Evolutionary conservation across 768 basidiomycete species (phyloP), one percentile per base, ranked within the genome.

Genomic region (Boletus sp.): DNA sequence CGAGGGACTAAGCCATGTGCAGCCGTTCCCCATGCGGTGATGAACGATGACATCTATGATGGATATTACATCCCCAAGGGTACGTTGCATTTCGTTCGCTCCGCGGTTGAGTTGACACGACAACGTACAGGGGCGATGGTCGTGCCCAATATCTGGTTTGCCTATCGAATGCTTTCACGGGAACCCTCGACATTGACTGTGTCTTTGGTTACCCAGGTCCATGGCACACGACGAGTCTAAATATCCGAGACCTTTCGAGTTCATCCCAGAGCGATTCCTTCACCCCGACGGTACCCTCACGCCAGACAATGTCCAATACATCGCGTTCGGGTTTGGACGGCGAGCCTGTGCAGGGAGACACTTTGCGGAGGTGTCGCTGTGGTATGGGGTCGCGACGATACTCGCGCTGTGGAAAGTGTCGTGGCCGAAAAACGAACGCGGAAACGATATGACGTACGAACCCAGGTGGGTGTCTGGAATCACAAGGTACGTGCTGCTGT

Each of bases 241-340:
- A 65, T 76, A 77, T 51, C 66, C 71, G 1, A 67, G 69, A 2
- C 71, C 77, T 7, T 73, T 73, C 12, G 63, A 62, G 33, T 78
- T 77, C 61, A 54, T 56, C 12, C 77, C 77, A 5, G 59, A 61
- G 48, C 59, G 58, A 30, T 77, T 78, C 52, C 50, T 77, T 10
- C 70, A 75, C 37, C 4, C 41, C 2, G 50, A 67, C 20, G 65
- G 59, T 1, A 57, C 52, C 6, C 55, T 64, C 36, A 64, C 54
- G 9, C 46, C 42, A 9, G 61, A 66, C n/a, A 54, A 51, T n/a
- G 52, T 60, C 8, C 41, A 48, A 30, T 28, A 46, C 18, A 55
- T 63, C 15, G 66, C 49, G 11, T 69, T 65, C 7, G 66, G 66
- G 14, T 64, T 62, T 28, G 65, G 68, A 32, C 56, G 66, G 33